These are phyloP conservation scores for Pelargonium cotyledonis DNA, from an alignment of 441 rosid species.

Conservation along the genomic window DNA sequence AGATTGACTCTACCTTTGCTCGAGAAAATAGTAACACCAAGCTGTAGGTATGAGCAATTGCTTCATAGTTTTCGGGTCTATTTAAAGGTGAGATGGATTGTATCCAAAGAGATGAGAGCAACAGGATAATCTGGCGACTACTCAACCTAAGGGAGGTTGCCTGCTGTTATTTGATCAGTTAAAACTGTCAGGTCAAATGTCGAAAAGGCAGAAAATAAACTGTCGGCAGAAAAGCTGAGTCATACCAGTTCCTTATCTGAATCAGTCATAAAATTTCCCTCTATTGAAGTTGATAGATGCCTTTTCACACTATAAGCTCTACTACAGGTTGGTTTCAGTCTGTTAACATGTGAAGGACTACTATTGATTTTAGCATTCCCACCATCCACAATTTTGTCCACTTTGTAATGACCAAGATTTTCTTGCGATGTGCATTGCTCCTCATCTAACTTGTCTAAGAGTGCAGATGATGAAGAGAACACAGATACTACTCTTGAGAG, in stretches of 20 bases:
- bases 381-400: not conserved
- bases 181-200: constrained; percentile 1
- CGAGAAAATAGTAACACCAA: constrained; percentile 63
- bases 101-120: constrained; percentile 87
- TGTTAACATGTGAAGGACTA: not conserved
- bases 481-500: constrained; percentile 90
- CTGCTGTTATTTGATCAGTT: constrained; percentile 32
- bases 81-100: constrained; percentile 80
- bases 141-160: constrained; percentile 66
- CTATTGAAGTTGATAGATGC: constrained; percentile 25
- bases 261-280: constrained; percentile 24
- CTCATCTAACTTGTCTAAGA: constrained; percentile 76
- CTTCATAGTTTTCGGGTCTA: constrained; percentile 78
- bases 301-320: constrained; percentile 38
- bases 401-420: constrained; percentile 11
- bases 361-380: not conserved
- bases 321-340: constrained; percentile 57
- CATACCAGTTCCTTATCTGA: constrained; percentile 50
- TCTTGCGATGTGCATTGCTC: constrained; percentile 36
- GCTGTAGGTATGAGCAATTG: constrained; percentile 84
- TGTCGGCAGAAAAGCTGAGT: constrained; percentile 14
- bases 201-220: constrained; percentile 2
- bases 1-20: constrained; percentile 50
- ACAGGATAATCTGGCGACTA: constrained; percentile 76
- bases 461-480: constrained; percentile 97